A percentile compares a stretch with the other conserved stretches of the same genome.
These are phyloP conservation scores for Coniochaeta sp. DNA, from an alignment of 2,329 filamentous ascomycete species.

Conservation along the genomic window DNA sequence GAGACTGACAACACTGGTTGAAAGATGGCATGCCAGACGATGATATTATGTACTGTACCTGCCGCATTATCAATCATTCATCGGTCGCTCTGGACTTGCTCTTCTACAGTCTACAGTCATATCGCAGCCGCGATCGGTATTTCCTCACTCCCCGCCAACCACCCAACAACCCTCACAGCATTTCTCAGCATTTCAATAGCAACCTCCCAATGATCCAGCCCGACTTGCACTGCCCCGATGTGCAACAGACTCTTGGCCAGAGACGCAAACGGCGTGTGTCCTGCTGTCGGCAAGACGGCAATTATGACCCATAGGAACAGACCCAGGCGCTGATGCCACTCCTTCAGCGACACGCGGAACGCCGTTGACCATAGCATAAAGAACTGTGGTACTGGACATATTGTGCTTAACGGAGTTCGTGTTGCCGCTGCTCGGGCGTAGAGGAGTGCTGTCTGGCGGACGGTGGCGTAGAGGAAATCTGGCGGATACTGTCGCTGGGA, in stretches of 20 bases:
- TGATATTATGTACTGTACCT: background rate
- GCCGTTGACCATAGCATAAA: constrained; percentile 35
- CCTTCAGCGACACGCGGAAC: constrained; percentile 37
- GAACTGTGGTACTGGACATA: constrained; percentile 32
- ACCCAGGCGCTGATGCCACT: constrained; percentile 38
- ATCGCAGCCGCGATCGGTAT: background rate
- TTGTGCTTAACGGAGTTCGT: constrained; percentile 31
- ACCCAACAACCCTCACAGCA: background rate
- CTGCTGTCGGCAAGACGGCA: constrained; percentile 31
- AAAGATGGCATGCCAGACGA: background rate
- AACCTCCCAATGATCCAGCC: constrained; percentile 41
- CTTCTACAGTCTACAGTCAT: background rate
- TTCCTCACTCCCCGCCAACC: background rate
- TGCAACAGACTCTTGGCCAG: constrained; percentile 39
- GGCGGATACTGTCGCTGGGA: constrained; percentile 12
- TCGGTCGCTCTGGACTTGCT: background rate
- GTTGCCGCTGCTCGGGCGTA: constrained; percentile 38
- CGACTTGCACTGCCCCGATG: constrained; percentile 34
- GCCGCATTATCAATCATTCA: background rate
- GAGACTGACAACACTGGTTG: background rate
- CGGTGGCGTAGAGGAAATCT: constrained; percentile 38
- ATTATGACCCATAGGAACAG: constrained; percentile 42
- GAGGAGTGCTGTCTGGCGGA: constrained; percentile 37
- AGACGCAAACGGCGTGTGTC: constrained; percentile 30
- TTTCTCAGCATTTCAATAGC: background rate